A percentile compares a stretch with the other conserved stretches of the same genome.
Evolutionary conservation across 306 rosid genomes (phyloP).

Genomic region (Vigna trinervia): DNA sequence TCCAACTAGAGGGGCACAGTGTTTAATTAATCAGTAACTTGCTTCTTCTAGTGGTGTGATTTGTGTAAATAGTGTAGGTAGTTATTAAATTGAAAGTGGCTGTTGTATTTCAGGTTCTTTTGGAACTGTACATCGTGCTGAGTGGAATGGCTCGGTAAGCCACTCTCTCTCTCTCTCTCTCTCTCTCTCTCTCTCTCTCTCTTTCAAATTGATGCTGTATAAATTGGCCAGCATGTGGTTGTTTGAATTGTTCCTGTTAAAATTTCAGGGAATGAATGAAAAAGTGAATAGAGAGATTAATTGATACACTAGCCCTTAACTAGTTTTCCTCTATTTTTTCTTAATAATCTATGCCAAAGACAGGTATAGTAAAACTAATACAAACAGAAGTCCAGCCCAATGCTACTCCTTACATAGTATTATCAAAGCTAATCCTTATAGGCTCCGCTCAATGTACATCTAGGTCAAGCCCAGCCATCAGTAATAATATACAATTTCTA

Average conservation of each 20-base stretch:
- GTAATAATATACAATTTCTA: neutral
- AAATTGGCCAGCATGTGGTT: constrained; percentile 23
- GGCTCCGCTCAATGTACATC: neutral
- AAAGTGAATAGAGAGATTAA: constrained; percentile 18
- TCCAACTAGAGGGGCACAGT: constrained; percentile 22
- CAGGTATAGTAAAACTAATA: constrained; percentile 1
- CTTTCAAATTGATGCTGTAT: constrained; percentile 15
- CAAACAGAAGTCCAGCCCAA: constrained; percentile 2
- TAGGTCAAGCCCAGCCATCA: constrained; percentile 5
- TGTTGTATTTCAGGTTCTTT: constrained; percentile 83
- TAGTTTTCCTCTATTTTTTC: neutral
- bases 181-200: too few species aligned
- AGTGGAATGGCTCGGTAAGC: constrained; percentile 99
- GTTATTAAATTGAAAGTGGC: constrained; percentile 33
- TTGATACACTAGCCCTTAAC: neutral
- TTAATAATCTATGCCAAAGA: constrained; percentile 23
- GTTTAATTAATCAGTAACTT: constrained; percentile 31
- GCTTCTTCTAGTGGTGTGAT: constrained; percentile 44
- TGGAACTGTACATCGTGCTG: constrained; percentile 99
- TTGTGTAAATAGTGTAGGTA: constrained; percentile 18
- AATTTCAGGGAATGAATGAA: constrained; percentile 29
- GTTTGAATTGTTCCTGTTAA: constrained; percentile 34
- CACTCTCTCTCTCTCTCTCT: neutral
- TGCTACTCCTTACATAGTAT: neutral
- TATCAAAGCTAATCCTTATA: neutral